Evolutionary conservation across 345 rosid genomes (phyloP).

Genomic region (Hibiscus syriacus): DNA sequence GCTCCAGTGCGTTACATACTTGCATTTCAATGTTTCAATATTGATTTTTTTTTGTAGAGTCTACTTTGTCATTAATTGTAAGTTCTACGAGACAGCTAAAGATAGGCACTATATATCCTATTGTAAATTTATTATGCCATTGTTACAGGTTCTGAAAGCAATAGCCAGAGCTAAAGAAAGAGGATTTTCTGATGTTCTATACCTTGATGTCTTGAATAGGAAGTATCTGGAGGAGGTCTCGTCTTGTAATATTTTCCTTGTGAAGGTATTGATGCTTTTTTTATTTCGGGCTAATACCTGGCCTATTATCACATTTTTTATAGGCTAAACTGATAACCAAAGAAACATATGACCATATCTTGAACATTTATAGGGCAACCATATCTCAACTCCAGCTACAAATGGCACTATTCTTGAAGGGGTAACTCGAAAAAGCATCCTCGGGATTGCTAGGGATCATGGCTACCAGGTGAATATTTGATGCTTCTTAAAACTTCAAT

Average conservation of each 20-base stretch:
- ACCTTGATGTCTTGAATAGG: too few relatives aligned
- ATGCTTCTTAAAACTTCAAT: neutral
- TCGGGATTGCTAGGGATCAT: constrained; percentile 58
- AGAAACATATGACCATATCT: neutral
- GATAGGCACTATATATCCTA: neutral
- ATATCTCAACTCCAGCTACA: constrained; percentile 65
- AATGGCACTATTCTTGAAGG: constrained; percentile 76
- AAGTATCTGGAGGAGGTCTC: too few relatives aligned
- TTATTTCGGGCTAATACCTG: neutral
- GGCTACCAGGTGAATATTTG: constrained; percentile 49
- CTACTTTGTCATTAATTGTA: neutral
- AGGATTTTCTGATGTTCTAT: too few relatives aligned
- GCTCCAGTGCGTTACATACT: constrained; percentile 50
- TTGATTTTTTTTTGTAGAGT: neutral
- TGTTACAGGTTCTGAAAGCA: constrained; percentile 56
- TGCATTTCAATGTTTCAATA: neutral
- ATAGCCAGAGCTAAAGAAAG: too few relatives aligned
- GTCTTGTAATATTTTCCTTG: constrained; percentile 67
- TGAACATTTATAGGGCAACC: constrained; percentile 36
- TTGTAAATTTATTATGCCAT: neutral
- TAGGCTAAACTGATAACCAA: neutral
- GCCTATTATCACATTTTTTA: neutral
- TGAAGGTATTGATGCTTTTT: constrained; percentile 38
- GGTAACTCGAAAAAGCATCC: constrained; percentile 63
- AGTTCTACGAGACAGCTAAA: too few relatives aligned